A percentile compares a stretch with the other conserved stretches of the same genome.
Evolutionary conservation across 768 basidiomycete species (phyloP).

Genomic region (Dioszegia crocea): DNA sequence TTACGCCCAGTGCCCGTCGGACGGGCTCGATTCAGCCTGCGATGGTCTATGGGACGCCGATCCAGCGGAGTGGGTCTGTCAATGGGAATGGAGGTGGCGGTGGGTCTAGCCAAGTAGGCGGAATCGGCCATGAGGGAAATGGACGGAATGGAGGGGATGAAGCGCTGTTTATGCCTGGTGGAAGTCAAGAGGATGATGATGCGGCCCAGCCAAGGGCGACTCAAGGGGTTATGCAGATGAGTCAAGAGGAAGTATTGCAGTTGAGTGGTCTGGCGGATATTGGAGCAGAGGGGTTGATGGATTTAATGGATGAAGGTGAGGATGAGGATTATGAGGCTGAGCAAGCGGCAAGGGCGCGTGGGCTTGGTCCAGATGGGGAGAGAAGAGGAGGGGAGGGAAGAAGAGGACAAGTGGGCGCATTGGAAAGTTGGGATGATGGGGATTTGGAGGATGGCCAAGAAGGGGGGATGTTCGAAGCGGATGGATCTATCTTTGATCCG

Average conservation of each 20-base stretch:
- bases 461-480: neutral
- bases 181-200: slow-evolving; percentile 1
- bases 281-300: slow-evolving; percentile 13
- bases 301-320: slow-evolving; percentile 30
- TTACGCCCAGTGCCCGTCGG: neutral
- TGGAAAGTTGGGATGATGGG: slow-evolving; percentile 2
- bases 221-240: too few species aligned
- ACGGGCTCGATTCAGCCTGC: neutral
- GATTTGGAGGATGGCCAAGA: slow-evolving; percentile 4
- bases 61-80: too few species aligned
- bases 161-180: slow-evolving; percentile 8
- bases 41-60: neutral
- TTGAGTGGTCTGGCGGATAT: slow-evolving; percentile 20
- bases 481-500: slow-evolving; percentile 1
- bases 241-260: slow-evolving; percentile 18
- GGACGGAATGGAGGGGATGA: neutral
- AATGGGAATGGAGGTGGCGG: too few species aligned
- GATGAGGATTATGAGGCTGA: slow-evolving; percentile 13
- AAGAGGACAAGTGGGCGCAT: neutral
- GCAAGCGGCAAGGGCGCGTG: too few species aligned
- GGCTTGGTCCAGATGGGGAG: too few species aligned
- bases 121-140: too few species aligned
- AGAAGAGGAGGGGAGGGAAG: too few species aligned
- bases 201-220: too few species aligned
- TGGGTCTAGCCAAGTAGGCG: too few species aligned